Conservation (phyloP, 305 asterid genomes). For the Rubia balearica region DNA sequence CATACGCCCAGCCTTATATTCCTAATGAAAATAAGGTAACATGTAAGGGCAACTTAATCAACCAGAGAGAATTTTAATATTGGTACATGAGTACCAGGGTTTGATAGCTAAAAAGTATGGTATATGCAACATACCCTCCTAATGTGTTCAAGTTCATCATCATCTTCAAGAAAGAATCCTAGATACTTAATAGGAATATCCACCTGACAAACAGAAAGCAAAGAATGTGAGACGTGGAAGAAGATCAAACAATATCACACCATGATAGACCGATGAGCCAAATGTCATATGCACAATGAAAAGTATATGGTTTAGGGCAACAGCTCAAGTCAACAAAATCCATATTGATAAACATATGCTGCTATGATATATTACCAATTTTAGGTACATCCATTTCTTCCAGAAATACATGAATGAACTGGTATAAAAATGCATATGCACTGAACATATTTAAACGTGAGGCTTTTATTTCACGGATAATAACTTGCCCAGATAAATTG, state of each 20-base stretch:
- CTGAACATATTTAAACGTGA: too few relatives aligned
- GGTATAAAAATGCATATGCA: too few relatives aligned
- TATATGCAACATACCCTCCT: conserved; percentile 35
- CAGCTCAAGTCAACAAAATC: not conserved
- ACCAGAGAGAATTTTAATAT: not conserved
- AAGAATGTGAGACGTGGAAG: not conserved
- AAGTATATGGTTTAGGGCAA: not conserved
- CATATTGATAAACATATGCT: too few relatives aligned
- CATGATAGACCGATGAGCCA: not conserved
- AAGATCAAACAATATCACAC: not conserved
- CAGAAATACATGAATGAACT: not conserved
- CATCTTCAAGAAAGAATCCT: conserved; percentile 90
- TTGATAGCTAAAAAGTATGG: not conserved
- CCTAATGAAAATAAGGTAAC: conserved; percentile 36
- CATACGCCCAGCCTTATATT: conserved; percentile 84
- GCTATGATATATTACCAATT: not conserved
- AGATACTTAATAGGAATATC: conserved; percentile 86
- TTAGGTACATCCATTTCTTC: not conserved
- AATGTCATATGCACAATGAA: not conserved
- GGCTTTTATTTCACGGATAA: not conserved
- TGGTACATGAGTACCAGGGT: not conserved
- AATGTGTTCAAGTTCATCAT: conserved; percentile 63
- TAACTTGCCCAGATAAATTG: not conserved
- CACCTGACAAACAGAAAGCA: conserved; percentile 39
- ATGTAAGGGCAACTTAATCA: conserved; percentile 7